Evolutionary conservation across 179 eudicot species (phyloP).

Genomic region (Beta lomatogona): DNA sequence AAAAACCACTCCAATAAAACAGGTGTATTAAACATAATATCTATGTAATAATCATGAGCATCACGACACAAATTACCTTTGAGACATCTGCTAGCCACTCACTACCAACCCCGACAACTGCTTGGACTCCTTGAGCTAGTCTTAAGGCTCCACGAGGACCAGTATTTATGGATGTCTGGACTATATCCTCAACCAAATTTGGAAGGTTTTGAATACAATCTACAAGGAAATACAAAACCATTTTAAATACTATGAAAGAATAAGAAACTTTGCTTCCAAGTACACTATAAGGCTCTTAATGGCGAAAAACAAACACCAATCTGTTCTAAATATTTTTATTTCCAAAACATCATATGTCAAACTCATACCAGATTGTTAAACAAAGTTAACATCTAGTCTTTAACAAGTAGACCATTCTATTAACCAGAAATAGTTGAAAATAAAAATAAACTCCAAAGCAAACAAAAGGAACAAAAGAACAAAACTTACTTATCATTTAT

Average conservation of each 20-base stretch:
- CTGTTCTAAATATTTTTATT: neutral
- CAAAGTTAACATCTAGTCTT: neutral
- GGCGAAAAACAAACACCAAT: neutral
- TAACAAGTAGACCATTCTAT: neutral
- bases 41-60: neutral
- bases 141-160: conserved; percentile 98
- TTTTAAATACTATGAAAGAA: neutral
- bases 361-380: neutral
- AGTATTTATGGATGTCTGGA: conserved; percentile 87
- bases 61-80: conserved; percentile 45
- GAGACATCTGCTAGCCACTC: conserved; percentile 95
- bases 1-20: neutral
- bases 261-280: neutral
- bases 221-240: conserved; percentile 34
- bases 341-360: neutral
- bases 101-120: conserved; percentile 87
- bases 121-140: conserved; percentile 95
- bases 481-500: neutral
- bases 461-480: neutral
- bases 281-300: neutral
- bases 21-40: neutral
- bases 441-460: neutral
- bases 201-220: conserved; percentile 83
- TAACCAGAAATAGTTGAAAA: neutral
- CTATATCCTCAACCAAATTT: conserved; percentile 78